Evolutionary conservation across 257 asterid genomes (phyloP).

Genomic region (Parsonsia alboflavescens): DNA sequence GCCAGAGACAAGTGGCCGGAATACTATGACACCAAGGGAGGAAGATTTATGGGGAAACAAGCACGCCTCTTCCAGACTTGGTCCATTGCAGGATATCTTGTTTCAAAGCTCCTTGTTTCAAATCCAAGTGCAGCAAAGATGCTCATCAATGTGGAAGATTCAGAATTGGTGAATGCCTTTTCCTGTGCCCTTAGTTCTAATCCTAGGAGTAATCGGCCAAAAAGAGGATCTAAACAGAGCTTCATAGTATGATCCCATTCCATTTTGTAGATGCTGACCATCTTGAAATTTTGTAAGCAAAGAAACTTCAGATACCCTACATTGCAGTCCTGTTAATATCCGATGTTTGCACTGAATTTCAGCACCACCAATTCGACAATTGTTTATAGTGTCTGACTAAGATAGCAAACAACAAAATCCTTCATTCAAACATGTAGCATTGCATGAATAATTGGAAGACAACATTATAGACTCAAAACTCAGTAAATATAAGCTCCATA

Average conservation of each 20-base stretch:
- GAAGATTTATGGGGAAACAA: conserved; percentile 69
- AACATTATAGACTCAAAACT: not conserved
- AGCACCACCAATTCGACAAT: not conserved
- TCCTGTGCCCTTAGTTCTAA: conserved; percentile 44
- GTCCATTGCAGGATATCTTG: conserved; percentile 77
- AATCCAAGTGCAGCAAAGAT: conserved; percentile 69
- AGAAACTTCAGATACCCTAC: not conserved
- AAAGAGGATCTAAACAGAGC: conserved; percentile 50
- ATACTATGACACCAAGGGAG: conserved; percentile 74
- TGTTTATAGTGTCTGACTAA: too few species aligned
- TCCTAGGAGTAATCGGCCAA: conserved; percentile 61
- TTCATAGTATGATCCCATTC: conserved; percentile 45
- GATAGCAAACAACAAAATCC: too few species aligned
- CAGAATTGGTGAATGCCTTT: conserved; percentile 55
- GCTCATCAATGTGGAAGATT: conserved; percentile 57
- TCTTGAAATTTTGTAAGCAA: not conserved
- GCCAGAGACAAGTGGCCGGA: conserved; percentile 74
- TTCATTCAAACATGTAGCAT: too few species aligned
- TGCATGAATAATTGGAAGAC: not conserved
- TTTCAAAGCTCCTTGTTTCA: conserved; percentile 58
- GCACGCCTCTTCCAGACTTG: conserved; percentile 77
- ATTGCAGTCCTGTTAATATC: not conserved
- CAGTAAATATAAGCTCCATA: not conserved
- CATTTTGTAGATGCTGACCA: not conserved
- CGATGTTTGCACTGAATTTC: not conserved